Conservation (phyloP, 495 filamentous ascomycete genomes). For the Penicillium pancosmium region DNA sequence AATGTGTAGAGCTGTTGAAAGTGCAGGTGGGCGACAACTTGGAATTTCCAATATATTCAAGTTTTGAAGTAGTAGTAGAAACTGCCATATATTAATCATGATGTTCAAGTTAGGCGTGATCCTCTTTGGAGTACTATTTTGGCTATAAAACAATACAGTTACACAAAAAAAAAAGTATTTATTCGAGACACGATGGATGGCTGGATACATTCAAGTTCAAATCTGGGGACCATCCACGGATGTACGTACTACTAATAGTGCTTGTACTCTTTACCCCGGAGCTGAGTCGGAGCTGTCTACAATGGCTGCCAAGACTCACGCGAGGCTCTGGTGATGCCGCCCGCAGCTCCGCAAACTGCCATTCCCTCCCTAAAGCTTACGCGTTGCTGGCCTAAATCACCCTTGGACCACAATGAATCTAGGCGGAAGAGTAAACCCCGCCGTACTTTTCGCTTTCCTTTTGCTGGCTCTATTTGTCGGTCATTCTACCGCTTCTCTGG, state of each 20-base stretch:
- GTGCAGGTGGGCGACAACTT: neutral
- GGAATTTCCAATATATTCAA: too few relatives aligned
- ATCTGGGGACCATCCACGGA: too few relatives aligned
- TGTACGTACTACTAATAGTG: neutral
- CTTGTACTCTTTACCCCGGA: neutral
- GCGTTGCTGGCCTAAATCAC: conserved; percentile 18
- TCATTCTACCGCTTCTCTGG: conserved; percentile 68
- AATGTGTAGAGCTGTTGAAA: neutral
- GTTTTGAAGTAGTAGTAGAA: too few relatives aligned
- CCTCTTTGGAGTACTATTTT: too few relatives aligned
- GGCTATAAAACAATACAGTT: neutral
- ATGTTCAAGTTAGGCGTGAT: too few relatives aligned
- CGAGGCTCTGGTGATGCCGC: conserved; percentile 17
- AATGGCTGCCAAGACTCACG: conserved; percentile 29
- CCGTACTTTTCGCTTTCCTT: conserved; percentile 35
- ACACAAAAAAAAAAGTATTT: neutral
- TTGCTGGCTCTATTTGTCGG: conserved; percentile 47
- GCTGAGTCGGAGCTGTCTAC: conserved; percentile 4
- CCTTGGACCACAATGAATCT: conserved; percentile 36
- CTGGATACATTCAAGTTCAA: neutral
- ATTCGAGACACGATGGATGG: neutral
- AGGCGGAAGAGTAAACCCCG: conserved; percentile 26
- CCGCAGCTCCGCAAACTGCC: conserved; percentile 26
- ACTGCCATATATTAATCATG: too few relatives aligned
- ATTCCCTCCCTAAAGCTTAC: conserved; percentile 26